Evolutionary conservation across 768 basidiomycete species (phyloP).

Genomic region (Mycena maculata): DNA sequence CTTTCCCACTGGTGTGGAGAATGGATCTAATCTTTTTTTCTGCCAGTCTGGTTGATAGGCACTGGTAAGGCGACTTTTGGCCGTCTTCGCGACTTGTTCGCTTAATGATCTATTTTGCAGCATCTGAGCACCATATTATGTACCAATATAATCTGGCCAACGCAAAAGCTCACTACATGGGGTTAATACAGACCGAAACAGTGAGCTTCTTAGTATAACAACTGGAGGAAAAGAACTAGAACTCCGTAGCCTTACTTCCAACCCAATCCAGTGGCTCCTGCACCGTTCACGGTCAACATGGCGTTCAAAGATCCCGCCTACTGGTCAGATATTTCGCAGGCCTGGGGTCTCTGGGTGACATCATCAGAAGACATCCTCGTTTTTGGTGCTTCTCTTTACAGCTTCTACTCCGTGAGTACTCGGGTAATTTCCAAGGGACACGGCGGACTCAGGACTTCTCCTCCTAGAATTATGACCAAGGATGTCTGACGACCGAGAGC

Average conservation of each 20-base stretch:
- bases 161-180: conserved; percentile 76
- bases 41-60: conserved; percentile 79
- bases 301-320: conserved; percentile 64
- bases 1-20: conserved; percentile 13
- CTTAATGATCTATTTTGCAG: conserved; percentile 14
- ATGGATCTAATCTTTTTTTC: conserved; percentile 17
- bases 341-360: conserved; percentile 69
- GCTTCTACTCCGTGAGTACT: conserved; percentile 62
- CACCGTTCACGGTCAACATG: conserved; percentile 62
- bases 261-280: conserved; percentile 66
- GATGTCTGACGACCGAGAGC: conserved; percentile 54
- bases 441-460: conserved; percentile 7
- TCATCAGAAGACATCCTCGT: conserved; percentile 67
- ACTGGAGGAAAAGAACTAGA: background rate
- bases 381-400: conserved; percentile 78
- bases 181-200: conserved; percentile 79
- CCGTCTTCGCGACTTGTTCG: conserved; percentile 7
- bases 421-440: background rate
- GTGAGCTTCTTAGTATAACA: conserved; percentile 49
- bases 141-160: conserved; percentile 77
- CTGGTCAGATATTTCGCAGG: conserved; percentile 53
- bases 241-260: conserved; percentile 73
- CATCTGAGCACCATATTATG: conserved; percentile 70
- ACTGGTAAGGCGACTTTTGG: conserved; percentile 48
- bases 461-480: conserved; percentile 57